These are phyloP conservation scores for Melampsora larici-populina DNA, from an alignment of 1,284 basidiomycete species.

Conservation along the genomic window DNA sequence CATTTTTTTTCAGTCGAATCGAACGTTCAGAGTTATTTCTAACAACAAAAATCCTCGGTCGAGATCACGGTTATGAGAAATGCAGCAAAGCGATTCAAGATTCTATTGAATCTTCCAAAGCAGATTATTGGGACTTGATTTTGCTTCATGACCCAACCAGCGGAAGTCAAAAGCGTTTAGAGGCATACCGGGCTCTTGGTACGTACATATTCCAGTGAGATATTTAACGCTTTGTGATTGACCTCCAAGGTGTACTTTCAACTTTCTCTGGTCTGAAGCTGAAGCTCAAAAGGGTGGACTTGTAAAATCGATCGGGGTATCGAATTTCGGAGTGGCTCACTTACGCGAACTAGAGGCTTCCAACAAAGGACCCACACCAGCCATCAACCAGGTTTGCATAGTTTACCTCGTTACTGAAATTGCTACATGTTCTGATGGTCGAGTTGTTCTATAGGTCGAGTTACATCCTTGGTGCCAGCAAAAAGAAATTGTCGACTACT, in stretches of 20 bases:
- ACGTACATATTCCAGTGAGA: slow-evolving; percentile 55
- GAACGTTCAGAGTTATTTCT: slow-evolving; percentile 65
- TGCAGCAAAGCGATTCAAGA: slow-evolving; percentile 47
- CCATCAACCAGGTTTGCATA: slow-evolving; percentile 76
- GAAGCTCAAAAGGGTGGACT: slow-evolving; percentile 65
- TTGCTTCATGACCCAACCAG: slow-evolving; percentile 69
- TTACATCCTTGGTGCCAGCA: slow-evolving; percentile 82
- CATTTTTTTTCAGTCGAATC: slow-evolving; percentile 53
- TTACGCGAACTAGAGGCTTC: slow-evolving; percentile 69
- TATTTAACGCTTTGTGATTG: not conserved
- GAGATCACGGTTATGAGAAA: slow-evolving; percentile 46
- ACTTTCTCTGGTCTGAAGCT: slow-evolving; percentile 53
- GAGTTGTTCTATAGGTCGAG: slow-evolving; percentile 54
- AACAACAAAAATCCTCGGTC: slow-evolving; percentile 54
- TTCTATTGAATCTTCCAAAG: slow-evolving; percentile 44
- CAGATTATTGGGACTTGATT: slow-evolving; percentile 68
- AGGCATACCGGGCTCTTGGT: slow-evolving; percentile 57
- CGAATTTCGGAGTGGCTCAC: slow-evolving; percentile 71
- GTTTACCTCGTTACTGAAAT: not conserved
- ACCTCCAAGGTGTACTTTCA: not conserved
- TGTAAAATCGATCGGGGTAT: slow-evolving; percentile 69
- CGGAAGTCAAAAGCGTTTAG: slow-evolving; percentile 62
- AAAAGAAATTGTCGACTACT: slow-evolving; percentile 71
- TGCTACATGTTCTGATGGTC: slow-evolving; percentile 44
- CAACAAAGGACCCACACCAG: slow-evolving; percentile 62